phyloP scores from a whole-genome alignment of 768 basidiomycete genomes.

The Fomitopsis pulvina region DNA sequence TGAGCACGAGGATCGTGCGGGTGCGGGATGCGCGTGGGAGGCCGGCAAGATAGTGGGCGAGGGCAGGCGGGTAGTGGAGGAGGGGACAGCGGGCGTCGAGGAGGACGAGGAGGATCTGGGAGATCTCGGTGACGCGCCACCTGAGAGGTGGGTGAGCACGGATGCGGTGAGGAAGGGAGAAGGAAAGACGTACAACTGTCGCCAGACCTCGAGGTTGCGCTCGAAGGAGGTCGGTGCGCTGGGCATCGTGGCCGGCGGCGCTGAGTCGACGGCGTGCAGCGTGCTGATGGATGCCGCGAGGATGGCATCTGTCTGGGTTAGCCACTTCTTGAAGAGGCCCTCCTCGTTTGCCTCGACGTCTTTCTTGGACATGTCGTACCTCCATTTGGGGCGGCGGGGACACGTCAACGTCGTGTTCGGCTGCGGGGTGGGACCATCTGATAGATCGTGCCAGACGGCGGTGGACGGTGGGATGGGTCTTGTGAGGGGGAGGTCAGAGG shows the following conservation, averaged over 20 bases:
- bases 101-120: conserved; percentile 81
- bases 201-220: conserved; percentile 90
- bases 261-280: background rate
- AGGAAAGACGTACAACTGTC: conserved; percentile 64
- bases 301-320: conserved; percentile 52
- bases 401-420: conserved; percentile 25
- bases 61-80: conserved; percentile 79
- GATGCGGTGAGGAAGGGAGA: background rate
- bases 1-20: conserved; percentile 66
- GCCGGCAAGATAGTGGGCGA: conserved; percentile 51
- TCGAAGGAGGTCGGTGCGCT: conserved; percentile 77
- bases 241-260: conserved; percentile 32
- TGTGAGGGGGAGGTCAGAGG: conserved; percentile 42
- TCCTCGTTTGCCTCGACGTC: conserved; percentile 91
- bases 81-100: conserved; percentile 87
- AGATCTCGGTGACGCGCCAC: conserved; percentile 92
- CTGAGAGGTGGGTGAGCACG: conserved; percentile 29
- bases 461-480: conserved; percentile 47
- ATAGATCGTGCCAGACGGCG: conserved; percentile 29
- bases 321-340: conserved; percentile 75
- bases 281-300: conserved; percentile 23
- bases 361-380: conserved; percentile 77
- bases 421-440: background rate
- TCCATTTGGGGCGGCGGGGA: conserved; percentile 82
- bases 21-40: conserved; percentile 16